Evolutionary conservation across 208 protist species (phyloP), one percentile per base, ranked within the genome.

Genomic region (Trypanosoma melophagium): DNA sequence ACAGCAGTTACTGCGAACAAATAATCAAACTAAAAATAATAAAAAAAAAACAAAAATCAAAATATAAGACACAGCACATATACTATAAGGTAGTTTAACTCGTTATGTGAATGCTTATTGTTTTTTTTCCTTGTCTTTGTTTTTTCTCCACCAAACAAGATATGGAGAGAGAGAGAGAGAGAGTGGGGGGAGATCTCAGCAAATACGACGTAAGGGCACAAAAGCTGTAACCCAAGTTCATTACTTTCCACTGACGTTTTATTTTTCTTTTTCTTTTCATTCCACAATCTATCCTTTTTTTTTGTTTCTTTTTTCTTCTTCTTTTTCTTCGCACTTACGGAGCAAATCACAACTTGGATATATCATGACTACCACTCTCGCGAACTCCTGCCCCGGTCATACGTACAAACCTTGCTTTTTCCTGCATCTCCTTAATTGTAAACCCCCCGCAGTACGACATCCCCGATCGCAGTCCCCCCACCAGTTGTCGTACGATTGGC

Each of bases 381-480:
- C 88, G 83, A 25, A 94, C 74, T 4, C 90, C 90, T 2, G 86
- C 83, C 10, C 76, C 78, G 0, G 93, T 90, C 79, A 97, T 94
- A 66, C 88, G 83, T 24, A 96, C 74, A 68, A 96, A 97, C 12
- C 74, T 59, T 3, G 89, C 86, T 38, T 86, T 84, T 44, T 73
- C 53, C 58, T 94, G 91, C 83, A 97, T 93, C 71, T 96, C 93
- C 7, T 35, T 47, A 47, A 97, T 87, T 49, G 44, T 86, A 49
- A 69, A 64, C 12, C 87, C 78, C 25, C 93, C 93, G 66, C 89
- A 88, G 87, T 97, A 97, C n/a, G 89, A 94, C 56, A 96, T 93
- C 31, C 89, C 91, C 2, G 81, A 91, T 56, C 90, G 85, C 31
- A 97, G 82, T 0, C 89, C 90, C n/a, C 93, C 93, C 31, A 94